phyloP scores from a whole-genome alignment of 768 basidiomycete genomes.

The Lentinula aciculospora region DNA sequence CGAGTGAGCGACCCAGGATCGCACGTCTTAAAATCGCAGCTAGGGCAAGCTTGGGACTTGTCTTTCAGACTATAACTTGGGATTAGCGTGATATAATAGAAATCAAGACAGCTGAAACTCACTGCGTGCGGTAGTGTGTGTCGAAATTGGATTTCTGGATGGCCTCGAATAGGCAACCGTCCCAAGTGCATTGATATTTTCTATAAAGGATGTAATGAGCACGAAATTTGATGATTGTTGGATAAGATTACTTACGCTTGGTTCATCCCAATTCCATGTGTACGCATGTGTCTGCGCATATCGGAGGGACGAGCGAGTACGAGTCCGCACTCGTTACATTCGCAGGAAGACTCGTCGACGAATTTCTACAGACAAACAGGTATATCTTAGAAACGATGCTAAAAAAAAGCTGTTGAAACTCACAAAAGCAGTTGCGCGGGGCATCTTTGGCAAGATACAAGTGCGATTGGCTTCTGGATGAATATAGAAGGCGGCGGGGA shows the following conservation, averaged over 20 bases:
- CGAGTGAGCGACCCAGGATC: constrained; percentile 3
- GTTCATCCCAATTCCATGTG: background rate
- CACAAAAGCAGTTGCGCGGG: background rate
- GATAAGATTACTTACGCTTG: background rate
- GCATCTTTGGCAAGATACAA: background rate
- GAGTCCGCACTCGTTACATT: background rate
- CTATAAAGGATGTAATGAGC: background rate
- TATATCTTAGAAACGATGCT: background rate
- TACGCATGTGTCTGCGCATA: background rate
- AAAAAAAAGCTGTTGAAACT: background rate
- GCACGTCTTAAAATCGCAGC: constrained; percentile 4
- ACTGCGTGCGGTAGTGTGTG: constrained; percentile 2
- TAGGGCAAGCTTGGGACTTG: constrained; percentile 1
- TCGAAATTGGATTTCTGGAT: background rate
- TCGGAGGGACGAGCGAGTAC: background rate
- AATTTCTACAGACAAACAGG: background rate
- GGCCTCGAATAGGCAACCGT: background rate
- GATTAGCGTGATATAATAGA: background rate
- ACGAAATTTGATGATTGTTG: background rate
- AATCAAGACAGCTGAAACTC: background rate
- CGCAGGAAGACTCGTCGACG: background rate
- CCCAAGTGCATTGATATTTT: constrained; percentile 1
- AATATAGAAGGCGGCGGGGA: background rate
- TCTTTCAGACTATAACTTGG: background rate
- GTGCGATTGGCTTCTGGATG: background rate